Percentiles rank a stretch among this genome's conserved stretches.
phyloP scores from a whole-genome alignment of 495 filamentous ascomycete species.

The Chaetomium tenue region DNA sequence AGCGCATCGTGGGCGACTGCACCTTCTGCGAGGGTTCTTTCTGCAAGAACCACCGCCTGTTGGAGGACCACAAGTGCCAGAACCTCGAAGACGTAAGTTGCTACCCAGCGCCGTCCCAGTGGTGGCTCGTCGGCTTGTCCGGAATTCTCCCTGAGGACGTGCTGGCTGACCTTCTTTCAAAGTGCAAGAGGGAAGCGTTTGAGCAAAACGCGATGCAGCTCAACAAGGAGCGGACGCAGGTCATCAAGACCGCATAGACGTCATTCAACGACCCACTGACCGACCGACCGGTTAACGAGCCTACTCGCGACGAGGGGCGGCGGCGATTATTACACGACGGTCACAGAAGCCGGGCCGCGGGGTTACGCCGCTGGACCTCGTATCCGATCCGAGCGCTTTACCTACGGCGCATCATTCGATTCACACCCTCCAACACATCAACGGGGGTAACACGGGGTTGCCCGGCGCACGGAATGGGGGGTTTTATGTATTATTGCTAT shows the following conservation, averaged over 20 bases:
- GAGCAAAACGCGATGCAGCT: slow-evolving; percentile 89
- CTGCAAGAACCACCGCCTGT: slow-evolving; percentile 87
- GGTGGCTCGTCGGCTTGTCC: slow-evolving; percentile 52
- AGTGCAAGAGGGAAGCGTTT: slow-evolving; percentile 93
- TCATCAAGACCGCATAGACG: slow-evolving; percentile 50
- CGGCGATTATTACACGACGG: neutral
- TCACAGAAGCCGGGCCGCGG: neutral
- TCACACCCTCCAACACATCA: neutral
- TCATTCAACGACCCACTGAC: neutral
- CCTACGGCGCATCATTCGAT: neutral
- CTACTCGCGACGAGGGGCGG: neutral
- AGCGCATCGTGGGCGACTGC: slow-evolving; percentile 94
- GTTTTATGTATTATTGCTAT: neutral
- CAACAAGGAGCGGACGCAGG: slow-evolving; percentile 77
- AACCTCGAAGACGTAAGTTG: slow-evolving; percentile 81
- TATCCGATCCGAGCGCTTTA: neutral
- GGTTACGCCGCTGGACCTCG: neutral
- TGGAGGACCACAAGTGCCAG: slow-evolving; percentile 89
- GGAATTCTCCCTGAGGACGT: slow-evolving; percentile 39
- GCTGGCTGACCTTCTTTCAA: slow-evolving; percentile 31
- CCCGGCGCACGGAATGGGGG: neutral
- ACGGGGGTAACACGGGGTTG: neutral
- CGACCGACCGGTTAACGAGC: neutral
- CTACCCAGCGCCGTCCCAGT: slow-evolving; percentile 26
- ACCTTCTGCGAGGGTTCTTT: slow-evolving; percentile 90